Evolutionary conservation across 129 eudicot species (phyloP), one percentile per base, ranked within the genome.

Genomic region (Calendula officinalis): DNA sequence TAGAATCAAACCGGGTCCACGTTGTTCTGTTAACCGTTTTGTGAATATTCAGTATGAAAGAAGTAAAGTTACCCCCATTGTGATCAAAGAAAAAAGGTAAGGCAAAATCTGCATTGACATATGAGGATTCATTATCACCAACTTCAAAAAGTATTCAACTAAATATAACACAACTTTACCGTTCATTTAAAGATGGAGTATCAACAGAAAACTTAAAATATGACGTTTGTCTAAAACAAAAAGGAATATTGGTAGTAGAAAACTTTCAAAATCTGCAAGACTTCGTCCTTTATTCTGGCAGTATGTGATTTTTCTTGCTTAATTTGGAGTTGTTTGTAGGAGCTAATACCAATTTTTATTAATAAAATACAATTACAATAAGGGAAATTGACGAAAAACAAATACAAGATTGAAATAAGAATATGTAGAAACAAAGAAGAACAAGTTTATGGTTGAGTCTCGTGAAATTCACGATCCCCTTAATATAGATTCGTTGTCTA

Each of bases 1-100:
- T 75, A 89, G 50, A 62, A 85, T 35, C 76, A 89, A 82, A 16
- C 90, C 94, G 9, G 78, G 72, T 36, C 80, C 84, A 42, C 85
- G 94, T 60, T 89, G 97, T 56, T 82, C 94, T 0, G 87, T 85
- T 56, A 89, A 73, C 2, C 88, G 90, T 68, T 89, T 89, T 10
- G 94, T 89, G 77, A 89, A 89, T 48, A 89, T 78, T 80, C 85
- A 1, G 60, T 89, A 89, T 0, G 94, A 89, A 43, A 89, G 80
- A 77, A 85, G 70, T 52, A 89, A 73, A 0, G 97, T 89, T 46
- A n/a, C n/a, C n/a, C n/a, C n/a, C n/a, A n/a, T n/a, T n/a, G n/a
- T n/a, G n/a, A 75, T 89, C 84, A 65, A 83, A 70, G 58, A 83
- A 72, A 62, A 71, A 64, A 49, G 56, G 66, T 36, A 78, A 69